Evolutionary conservation across 768 basidiomycete genomes (phyloP).

Genomic region (Rhizopogon salebrosus): DNA sequence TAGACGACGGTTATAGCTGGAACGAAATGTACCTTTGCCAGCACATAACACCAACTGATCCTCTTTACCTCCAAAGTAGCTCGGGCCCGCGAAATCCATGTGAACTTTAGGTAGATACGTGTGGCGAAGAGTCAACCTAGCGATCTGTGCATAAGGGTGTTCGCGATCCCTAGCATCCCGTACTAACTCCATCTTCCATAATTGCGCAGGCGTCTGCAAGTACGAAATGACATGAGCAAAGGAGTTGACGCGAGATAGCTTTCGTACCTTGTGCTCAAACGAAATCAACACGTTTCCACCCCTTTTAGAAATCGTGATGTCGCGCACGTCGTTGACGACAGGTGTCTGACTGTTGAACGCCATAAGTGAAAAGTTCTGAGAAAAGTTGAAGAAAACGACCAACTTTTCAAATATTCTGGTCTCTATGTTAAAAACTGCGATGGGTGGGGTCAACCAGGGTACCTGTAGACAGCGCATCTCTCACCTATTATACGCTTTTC

Average conservation of each 20-base stretch:
- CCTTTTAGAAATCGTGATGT: slow-evolving; percentile 42
- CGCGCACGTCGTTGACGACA: slow-evolving; percentile 50
- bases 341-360: slow-evolving; percentile 40
- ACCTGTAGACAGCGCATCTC: slow-evolving; percentile 6
- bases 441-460: slow-evolving; percentile 2
- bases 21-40: slow-evolving; percentile 51
- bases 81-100: slow-evolving; percentile 75
- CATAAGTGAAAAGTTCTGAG: slow-evolving; percentile 8
- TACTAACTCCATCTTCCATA: slow-evolving; percentile 67
- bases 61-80: slow-evolving; percentile 77
- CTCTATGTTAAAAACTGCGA: slow-evolving; percentile 43
- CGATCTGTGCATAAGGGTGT: slow-evolving; percentile 26
- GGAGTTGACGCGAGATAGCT: background rate
- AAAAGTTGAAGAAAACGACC: slow-evolving; percentile 6
- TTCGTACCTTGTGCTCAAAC: slow-evolving; percentile 36
- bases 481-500: slow-evolving; percentile 52
- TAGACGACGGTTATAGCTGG: background rate
- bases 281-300: slow-evolving; percentile 42
- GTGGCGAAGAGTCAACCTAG: slow-evolving; percentile 42
- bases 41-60: slow-evolving; percentile 77
- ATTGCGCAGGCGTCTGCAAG: slow-evolving; percentile 64
- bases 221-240: background rate
- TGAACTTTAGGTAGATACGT: slow-evolving; percentile 66
- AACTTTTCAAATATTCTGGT: slow-evolving; percentile 41
- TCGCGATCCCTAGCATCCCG: slow-evolving; percentile 41